Evolutionary conservation across 306 rosid species (phyloP).

Genomic region (Pueraria montana): DNA sequence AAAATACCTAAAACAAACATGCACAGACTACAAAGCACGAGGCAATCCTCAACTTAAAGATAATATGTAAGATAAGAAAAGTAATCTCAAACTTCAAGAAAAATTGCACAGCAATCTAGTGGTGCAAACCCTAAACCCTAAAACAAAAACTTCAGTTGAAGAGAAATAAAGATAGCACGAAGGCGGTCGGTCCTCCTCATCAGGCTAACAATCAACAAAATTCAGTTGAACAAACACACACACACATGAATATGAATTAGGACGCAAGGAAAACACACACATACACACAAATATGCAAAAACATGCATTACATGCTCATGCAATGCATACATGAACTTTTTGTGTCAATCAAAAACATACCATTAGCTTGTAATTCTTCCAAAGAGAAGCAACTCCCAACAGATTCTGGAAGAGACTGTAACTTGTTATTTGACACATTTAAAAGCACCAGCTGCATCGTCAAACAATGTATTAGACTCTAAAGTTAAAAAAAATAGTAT

Average conservation of each 20-base stretch:
- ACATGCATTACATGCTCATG: conserved; percentile 38
- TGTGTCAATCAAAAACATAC: conserved; percentile 53
- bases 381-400: conserved; percentile 93
- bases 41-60: conserved; percentile 19
- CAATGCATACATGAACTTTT: conserved; percentile 33
- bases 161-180: conserved; percentile 32
- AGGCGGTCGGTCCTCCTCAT: conserved; percentile 13
- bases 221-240: conserved; percentile 1
- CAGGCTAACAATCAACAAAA: conserved; percentile 18
- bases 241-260: neutral
- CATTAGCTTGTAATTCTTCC: conserved; percentile 96
- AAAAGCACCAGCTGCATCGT: conserved; percentile 80
- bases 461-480: conserved; percentile 50
- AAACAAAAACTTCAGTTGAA: conserved; percentile 21
- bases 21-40: conserved; percentile 16
- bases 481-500: conserved; percentile 40
- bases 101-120: conserved; percentile 36
- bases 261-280: neutral
- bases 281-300: neutral
- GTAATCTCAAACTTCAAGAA: conserved; percentile 4
- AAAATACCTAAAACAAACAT: neutral
- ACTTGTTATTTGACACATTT: conserved; percentile 85
- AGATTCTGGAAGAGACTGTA: conserved; percentile 91
- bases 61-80: conserved; percentile 27
- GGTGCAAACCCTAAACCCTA: neutral